A percentile compares a stretch with the other conserved stretches of the same genome.
Evolutionary conservation across 2,329 filamentous ascomycete genomes (phyloP).

Genomic region (Paraconiothyrium sp.): DNA sequence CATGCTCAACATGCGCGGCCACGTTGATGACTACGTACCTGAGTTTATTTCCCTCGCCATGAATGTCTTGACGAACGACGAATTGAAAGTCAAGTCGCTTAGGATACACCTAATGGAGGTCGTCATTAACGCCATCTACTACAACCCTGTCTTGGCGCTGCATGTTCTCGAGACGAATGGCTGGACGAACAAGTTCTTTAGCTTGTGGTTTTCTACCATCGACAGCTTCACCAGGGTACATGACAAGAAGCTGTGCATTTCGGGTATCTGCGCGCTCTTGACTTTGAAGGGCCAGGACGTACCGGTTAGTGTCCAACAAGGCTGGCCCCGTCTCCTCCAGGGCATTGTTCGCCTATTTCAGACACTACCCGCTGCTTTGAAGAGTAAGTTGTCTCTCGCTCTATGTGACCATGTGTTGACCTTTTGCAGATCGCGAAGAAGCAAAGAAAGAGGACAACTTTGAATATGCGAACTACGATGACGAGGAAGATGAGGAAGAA

Average conservation of each 20-base stretch:
- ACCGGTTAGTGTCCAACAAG: constrained; percentile 89
- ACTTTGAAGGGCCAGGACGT: constrained; percentile 82
- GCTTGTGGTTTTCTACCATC: constrained; percentile 96
- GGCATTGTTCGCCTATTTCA: constrained; percentile 93
- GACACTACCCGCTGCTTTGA: constrained; percentile 85
- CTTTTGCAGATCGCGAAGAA: constrained; percentile 78
- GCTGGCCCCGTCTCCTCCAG: constrained; percentile 90
- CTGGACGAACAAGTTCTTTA: constrained; percentile 99
- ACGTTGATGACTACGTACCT: constrained; percentile 86
- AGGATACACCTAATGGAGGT: constrained; percentile 98
- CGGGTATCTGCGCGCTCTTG: constrained; percentile 87
- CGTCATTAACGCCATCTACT: constrained; percentile 98
- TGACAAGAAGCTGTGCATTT: constrained; percentile 98
- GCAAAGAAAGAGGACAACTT: constrained; percentile 87
- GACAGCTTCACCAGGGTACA: constrained; percentile 92
- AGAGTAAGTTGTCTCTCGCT: constrained; percentile 66
- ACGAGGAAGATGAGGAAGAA: constrained; percentile 79
- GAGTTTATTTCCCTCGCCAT: constrained; percentile 92
- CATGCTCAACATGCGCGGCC: constrained; percentile 91
- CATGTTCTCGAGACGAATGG: constrained; percentile 88
- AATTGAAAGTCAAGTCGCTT: constrained; percentile 90
- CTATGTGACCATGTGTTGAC: constrained; percentile 28
- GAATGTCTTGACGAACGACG: constrained; percentile 76
- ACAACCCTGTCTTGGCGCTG: constrained; percentile 87
- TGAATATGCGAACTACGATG: constrained; percentile 76